These are phyloP conservation scores for Suillus alpinus DNA, from an alignment of 768 basidiomycete genomes.

Conservation along the genomic window DNA sequence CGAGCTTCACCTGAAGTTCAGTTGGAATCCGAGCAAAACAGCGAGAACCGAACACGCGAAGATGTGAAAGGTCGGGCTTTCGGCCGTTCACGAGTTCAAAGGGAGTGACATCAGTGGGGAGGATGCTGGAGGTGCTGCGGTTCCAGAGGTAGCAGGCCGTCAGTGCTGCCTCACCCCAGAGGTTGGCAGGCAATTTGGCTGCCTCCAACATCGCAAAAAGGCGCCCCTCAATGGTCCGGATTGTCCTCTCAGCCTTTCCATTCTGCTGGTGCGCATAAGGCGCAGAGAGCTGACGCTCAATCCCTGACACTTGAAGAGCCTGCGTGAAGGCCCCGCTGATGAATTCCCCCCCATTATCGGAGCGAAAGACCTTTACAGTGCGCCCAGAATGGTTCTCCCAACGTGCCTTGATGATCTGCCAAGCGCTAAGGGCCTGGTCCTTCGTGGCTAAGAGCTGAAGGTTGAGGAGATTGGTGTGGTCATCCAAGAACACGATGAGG, in stretches of 20 bases:
- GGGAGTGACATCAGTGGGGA: no score
- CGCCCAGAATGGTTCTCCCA: background rate
- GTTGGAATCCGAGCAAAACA: no score
- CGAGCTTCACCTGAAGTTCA: no score
- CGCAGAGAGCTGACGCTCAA: background rate
- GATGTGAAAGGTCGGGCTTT: no score
- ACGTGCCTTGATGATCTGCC: background rate
- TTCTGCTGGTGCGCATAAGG: background rate
- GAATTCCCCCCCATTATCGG: background rate
- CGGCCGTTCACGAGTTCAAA: no score
- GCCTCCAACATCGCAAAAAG: no score
- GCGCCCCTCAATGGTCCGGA: background rate
- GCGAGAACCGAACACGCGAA: no score
- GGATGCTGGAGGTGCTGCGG: no score
- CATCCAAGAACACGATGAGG: background rate
- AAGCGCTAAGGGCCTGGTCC: background rate
- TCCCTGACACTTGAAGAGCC: accelerated
- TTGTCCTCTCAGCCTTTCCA: background rate
- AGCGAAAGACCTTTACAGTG: background rate
- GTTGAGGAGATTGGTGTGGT: background rate
- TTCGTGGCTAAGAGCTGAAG: background rate
- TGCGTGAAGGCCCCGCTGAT: background rate
- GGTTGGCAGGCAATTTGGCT: no score
- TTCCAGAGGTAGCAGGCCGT: no score
- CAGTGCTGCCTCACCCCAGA: no score